Percentiles rank a stretch among this genome's conserved stretches.
Evolutionary conservation across 371 early-diverging fungal species (phyloP).

Genomic region (Zychaea mexicana): DNA sequence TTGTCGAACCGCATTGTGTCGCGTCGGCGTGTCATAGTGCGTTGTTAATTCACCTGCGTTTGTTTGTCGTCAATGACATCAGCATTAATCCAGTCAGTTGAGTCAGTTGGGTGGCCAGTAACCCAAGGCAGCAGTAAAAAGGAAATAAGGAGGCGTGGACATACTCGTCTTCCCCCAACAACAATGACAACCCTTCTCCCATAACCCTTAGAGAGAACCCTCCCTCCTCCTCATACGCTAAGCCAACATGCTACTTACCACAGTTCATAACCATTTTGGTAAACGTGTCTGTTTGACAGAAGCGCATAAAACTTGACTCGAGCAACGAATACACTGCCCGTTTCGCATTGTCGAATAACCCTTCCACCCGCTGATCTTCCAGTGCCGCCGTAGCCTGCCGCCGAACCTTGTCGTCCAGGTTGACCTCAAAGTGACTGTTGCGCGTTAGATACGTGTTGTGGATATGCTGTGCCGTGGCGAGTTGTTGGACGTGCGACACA

Average conservation of each 20-base stretch:
- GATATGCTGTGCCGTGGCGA: constrained; percentile 55
- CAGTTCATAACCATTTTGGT: constrained; percentile 38
- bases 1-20: constrained; percentile 37
- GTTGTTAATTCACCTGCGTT: constrained; percentile 45
- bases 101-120: no score
- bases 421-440: constrained; percentile 60
- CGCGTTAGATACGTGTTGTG: constrained; percentile 54
- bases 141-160: no score
- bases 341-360: constrained; percentile 54
- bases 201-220: no score
- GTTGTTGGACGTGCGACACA: constrained; percentile 35
- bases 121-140: no score
- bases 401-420: constrained; percentile 57
- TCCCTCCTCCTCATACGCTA: no score
- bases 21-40: constrained; percentile 34
- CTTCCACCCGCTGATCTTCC: constrained; percentile 26
- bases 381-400: constrained; percentile 33
- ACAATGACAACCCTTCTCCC: no score
- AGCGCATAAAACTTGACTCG: constrained; percentile 56
- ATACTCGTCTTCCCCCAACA: no score
- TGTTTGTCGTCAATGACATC: background rate
- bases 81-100: background rate
- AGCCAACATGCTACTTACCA: no score
- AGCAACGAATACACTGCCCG: constrained; percentile 51
- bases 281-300: constrained; percentile 33